A percentile compares a stretch with the other conserved stretches of the same genome.
Evolutionary conservation across 805 yeast species (phyloP).

Genomic region (Cyberlindnera bimundalis): DNA sequence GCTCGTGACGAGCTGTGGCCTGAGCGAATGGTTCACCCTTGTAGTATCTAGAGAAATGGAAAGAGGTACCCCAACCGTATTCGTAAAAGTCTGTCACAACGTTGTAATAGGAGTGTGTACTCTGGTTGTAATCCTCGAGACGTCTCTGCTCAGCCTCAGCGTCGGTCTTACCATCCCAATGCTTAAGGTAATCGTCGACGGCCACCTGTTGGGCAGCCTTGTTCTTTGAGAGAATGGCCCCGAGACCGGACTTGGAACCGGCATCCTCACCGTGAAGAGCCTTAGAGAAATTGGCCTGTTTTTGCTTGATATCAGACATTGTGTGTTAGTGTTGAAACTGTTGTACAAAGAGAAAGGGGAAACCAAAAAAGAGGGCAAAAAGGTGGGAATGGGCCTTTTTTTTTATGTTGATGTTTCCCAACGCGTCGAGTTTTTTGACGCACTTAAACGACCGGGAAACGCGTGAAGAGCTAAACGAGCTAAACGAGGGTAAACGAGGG

Average conservation of each 20-base stretch:
- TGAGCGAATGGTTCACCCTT: constrained; percentile 91
- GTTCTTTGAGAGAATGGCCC: constrained; percentile 76
- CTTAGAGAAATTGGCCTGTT: constrained; percentile 62
- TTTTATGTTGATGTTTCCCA: constrained; percentile 1
- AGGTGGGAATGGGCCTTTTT: neutral
- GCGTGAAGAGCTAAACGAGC: constrained; percentile 1
- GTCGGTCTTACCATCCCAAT: constrained; percentile 92
- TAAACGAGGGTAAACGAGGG: neutral
- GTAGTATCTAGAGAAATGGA: constrained; percentile 95
- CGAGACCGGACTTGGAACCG: constrained; percentile 63
- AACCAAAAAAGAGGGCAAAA: neutral
- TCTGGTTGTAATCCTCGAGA: constrained; percentile 79
- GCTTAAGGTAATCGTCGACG: constrained; percentile 86
- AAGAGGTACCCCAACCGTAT: constrained; percentile 98
- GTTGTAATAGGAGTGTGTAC: constrained; percentile 94
- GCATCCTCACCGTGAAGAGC: constrained; percentile 80
- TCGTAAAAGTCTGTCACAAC: constrained; percentile 97
- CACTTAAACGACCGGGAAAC: neutral
- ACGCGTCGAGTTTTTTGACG: neutral
- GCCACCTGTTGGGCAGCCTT: constrained; percentile 79
- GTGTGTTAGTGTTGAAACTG: neutral
- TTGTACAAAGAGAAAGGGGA: neutral
- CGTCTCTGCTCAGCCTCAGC: constrained; percentile 67
- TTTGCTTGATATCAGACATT: constrained; percentile 11
- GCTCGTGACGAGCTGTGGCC: constrained; percentile 97